A percentile compares a stretch with the other conserved stretches of the same genome.
These are phyloP conservation scores for Astragalus glycyphyllos DNA, from an alignment of 306 rosid genomes.

Conservation along the genomic window DNA sequence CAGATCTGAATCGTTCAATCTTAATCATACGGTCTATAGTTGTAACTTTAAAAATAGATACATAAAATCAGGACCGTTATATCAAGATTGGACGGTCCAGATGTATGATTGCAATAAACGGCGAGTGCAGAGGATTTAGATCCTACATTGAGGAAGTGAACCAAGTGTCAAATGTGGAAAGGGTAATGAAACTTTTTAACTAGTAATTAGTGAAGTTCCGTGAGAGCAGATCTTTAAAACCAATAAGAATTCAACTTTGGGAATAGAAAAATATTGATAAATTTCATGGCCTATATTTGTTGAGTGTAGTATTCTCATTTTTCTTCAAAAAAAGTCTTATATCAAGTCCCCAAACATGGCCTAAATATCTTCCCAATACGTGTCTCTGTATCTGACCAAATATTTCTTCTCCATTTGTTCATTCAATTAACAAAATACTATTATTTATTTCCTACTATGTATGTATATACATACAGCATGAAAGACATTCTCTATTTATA, in stretches of 20 bases:
- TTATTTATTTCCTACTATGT: constrained; percentile 23
- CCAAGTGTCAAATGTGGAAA: constrained; percentile 22
- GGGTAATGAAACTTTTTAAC: constrained; percentile 2
- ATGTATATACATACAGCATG: constrained; percentile 36
- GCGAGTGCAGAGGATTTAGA: too few species aligned
- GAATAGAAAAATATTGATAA: constrained; percentile 57
- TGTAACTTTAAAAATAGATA: too few species aligned
- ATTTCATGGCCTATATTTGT: constrained; percentile 64
- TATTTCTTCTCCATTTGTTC: constrained; percentile 24
- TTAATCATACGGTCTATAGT: too few species aligned
- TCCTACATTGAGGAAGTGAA: neutral
- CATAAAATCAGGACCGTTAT: too few species aligned
- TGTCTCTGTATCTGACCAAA: constrained; percentile 46
- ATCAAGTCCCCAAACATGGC: constrained; percentile 75
- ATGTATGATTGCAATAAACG: too few species aligned
- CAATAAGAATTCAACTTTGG: constrained; percentile 55
- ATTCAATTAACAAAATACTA: constrained; percentile 16
- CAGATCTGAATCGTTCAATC: too few species aligned
- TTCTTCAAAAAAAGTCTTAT: constrained; percentile 33
- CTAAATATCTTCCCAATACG: constrained; percentile 27
- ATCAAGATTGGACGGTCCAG: too few species aligned
- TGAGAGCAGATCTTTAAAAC: constrained; percentile 62
- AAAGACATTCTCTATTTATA: constrained; percentile 56
- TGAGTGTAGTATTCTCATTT: constrained; percentile 9
- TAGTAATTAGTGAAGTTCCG: constrained; percentile 47